Conservation (phyloP, 768 basidiomycete genomes). For the Agaricus sinodeliciosus region DNA sequence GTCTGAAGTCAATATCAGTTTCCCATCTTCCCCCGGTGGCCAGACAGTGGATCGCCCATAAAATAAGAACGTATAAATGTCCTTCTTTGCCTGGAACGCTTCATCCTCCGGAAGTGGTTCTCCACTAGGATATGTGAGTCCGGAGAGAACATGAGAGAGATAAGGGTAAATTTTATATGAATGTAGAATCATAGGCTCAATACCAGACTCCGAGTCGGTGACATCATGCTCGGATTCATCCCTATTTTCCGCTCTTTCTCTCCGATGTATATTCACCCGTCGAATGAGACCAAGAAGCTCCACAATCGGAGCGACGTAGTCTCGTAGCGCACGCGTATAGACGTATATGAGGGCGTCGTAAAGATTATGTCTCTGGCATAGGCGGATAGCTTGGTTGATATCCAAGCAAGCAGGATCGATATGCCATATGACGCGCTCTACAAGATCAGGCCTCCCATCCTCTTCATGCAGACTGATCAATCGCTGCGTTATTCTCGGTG, state of each 20-base stretch:
- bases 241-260: slow-evolving; percentile 24
- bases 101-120: slow-evolving; percentile 61
- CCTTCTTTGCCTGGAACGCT: slow-evolving; percentile 60
- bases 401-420: slow-evolving; percentile 89
- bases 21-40: slow-evolving; percentile 68
- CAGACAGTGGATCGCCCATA: slow-evolving; percentile 72
- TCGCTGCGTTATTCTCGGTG: slow-evolving; percentile 83
- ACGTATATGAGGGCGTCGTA: slow-evolving; percentile 95
- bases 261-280: slow-evolving; percentile 52
- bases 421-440: slow-evolving; percentile 92
- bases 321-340: slow-evolving; percentile 80
- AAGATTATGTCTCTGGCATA: slow-evolving; percentile 78
- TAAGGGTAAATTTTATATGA: slow-evolving; percentile 94
- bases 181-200: slow-evolving; percentile 58
- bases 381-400: slow-evolving; percentile 82
- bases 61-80: slow-evolving; percentile 80
- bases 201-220: slow-evolving; percentile 23
- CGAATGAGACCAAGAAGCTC: slow-evolving; percentile 77
- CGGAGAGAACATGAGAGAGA: slow-evolving; percentile 72
- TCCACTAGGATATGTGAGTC: slow-evolving; percentile 82
- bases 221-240: slow-evolving; percentile 19
- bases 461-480: slow-evolving; percentile 75
- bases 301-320: slow-evolving; percentile 86
- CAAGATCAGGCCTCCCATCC: slow-evolving; percentile 60
- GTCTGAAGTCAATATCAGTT: slow-evolving; percentile 67